Conservation (phyloP, 31 red algal genomes). For the Odonthalia washingtoniensis region DNA sequence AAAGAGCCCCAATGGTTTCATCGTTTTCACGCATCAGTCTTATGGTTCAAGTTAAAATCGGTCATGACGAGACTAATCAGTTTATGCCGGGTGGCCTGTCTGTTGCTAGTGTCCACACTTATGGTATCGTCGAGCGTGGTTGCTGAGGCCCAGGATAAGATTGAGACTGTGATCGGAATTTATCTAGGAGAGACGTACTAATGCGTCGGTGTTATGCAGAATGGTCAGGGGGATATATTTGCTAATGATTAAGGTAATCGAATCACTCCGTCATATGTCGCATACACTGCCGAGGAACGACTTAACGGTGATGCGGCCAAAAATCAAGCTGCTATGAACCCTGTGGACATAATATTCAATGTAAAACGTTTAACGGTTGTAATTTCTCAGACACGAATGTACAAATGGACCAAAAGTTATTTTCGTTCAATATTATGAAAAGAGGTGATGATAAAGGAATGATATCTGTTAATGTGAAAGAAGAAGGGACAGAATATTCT, state of each 20-base stretch:
- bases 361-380: constrained; percentile 99
- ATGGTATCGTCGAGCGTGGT: too few species aligned
- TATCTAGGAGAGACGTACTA: constrained; percentile 99
- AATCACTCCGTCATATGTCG: constrained; percentile 96
- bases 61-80: too few species aligned
- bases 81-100: too few species aligned
- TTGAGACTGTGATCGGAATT: constrained; percentile 97
- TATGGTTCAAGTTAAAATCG: too few species aligned
- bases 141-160: constrained; percentile 60
- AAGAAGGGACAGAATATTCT: constrained; percentile 82
- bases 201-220: constrained; percentile 97
- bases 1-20: too few species aligned
- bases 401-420: constrained; percentile 94
- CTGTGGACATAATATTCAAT: constrained; percentile 93
- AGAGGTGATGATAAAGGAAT: constrained; percentile 90
- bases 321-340: constrained; percentile 97
- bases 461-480: constrained; percentile 83
- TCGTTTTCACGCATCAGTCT: too few species aligned
- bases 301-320: constrained; percentile 97
- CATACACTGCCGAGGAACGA: constrained; percentile 93
- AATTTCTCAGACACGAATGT: constrained; percentile 92
- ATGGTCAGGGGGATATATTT: constrained; percentile 95
- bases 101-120: too few species aligned
- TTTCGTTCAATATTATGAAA: constrained; percentile 90
- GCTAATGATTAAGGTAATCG: constrained; percentile 97